Conservation (phyloP, 805 yeast species). For the Saccharomycopsis fermentans region DNA sequence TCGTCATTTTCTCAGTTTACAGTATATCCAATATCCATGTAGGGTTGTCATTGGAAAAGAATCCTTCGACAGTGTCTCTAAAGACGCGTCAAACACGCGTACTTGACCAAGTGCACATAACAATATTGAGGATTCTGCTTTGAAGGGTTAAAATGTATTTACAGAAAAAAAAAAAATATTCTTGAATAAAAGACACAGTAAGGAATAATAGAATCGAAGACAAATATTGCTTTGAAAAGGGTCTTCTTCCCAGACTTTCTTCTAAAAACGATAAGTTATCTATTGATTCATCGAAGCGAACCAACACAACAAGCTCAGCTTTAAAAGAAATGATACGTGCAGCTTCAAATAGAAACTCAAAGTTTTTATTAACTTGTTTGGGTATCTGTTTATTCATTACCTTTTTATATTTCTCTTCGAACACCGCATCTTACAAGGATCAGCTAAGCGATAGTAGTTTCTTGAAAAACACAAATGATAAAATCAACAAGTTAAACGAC, state of each 20-base stretch:
- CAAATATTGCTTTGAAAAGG: not conserved
- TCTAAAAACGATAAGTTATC: not conserved
- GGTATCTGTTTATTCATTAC: conserved; percentile 12
- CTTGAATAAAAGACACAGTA: not conserved
- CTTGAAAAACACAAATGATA: conserved; percentile 10
- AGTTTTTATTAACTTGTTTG: conserved; percentile 5
- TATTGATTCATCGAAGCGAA: not conserved
- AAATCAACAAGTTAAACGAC: conserved; percentile 5
- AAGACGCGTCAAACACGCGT: not conserved
- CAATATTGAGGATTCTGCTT: not conserved
- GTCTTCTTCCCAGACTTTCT: not conserved
- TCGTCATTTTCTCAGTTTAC: too few species aligned
- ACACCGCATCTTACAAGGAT: conserved; percentile 7
- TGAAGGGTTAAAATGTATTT: not conserved
- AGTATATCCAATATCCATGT: too few species aligned
- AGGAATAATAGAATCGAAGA: not conserved
- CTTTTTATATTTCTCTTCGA: conserved; percentile 12
- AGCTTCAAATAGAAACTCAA: conserved; percentile 12
- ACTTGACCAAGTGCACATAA: not conserved
- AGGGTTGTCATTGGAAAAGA: too few species aligned
- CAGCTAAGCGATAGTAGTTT: conserved; percentile 11
- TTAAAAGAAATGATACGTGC: conserved; percentile 11
- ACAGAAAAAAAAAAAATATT: not conserved
- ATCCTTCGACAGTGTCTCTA: not conserved
- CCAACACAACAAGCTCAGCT: not conserved